Evolutionary conservation across 129 eudicot genomes (phyloP), one percentile per base, ranked within the genome.

Genomic region (Solidago caesia): DNA sequence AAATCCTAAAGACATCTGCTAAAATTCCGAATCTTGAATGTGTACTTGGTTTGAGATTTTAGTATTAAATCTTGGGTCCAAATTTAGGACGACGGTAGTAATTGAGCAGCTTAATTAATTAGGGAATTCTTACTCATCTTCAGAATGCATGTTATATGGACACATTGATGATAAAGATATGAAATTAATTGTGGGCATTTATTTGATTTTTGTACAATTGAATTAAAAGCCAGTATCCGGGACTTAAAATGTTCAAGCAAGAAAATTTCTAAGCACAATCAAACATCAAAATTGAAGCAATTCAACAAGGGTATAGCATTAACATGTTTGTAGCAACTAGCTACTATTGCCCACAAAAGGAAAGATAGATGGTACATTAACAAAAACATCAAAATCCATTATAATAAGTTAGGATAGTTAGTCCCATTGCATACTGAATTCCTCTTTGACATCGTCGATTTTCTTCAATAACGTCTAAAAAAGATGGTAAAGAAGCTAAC

Each of bases 361-460:
- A 76, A 67, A 67, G 57, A 43, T 11, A 21, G 21, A 21, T 21
- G 58, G 9, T 15, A 61, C 9, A 66, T 75, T 58, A 76, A 8
- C 82, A 71, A 63, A 62, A 78, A 51, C 53, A 45, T 55, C 15
- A 64, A 27, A 66, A 46, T 29, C 48, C 1, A 47, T 71, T 42
- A 51, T 12, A 53, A 44, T 5, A 21, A 21, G 5, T 27, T 79
- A 53, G 29, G 57, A 65, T n/a, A 44, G 16, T 52, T 51, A 52
- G 67, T 71, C 29, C 10, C 16, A 64, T 58, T 10, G 2, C 1
- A 16, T 7, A 39, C 74, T 15, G 21, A 53, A n/a, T 53, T 53
- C 16, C 44, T 56, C 6, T 27, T 56, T 57, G 14, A n/a, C 43
- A 41, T 43, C 43, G 25, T 57, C 55, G 21, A 41, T 68, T 15